A percentile compares a stretch with the other conserved stretches of the same genome.
phyloP scores from a whole-genome alignment of 345 rosid species.

The Chamaenerion angustifolium region DNA sequence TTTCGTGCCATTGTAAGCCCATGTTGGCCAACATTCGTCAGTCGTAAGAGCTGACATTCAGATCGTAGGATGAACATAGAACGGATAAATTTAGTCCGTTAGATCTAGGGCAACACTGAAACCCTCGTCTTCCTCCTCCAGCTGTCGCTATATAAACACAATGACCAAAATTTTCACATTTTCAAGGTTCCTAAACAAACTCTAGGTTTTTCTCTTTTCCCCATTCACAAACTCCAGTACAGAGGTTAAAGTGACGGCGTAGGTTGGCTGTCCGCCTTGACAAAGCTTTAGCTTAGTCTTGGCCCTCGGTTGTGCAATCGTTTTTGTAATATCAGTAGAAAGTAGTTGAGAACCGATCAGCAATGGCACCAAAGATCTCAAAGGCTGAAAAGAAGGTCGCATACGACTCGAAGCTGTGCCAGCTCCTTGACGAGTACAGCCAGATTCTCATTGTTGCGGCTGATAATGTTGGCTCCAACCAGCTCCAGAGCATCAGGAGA shows the following conservation, averaged over 20 bases:
- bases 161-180: not conserved
- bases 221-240: not conserved
- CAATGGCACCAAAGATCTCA: slow-evolving; percentile 33
- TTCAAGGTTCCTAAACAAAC: not conserved
- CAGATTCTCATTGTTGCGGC: slow-evolving; percentile 71
- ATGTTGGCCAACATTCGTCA: too few species aligned
- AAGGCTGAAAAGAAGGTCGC: slow-evolving; percentile 76
- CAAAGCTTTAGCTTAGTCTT: slow-evolving; percentile 32
- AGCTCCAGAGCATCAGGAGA: slow-evolving; percentile 73
- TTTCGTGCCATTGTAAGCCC: too few species aligned
- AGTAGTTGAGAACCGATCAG: not conserved
- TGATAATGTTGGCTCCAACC: slow-evolving; percentile 91
- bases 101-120: slow-evolving; percentile 28
- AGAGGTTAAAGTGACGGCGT: slow-evolving; percentile 57
- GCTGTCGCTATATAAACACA: slow-evolving; percentile 8
- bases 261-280: slow-evolving; percentile 49
- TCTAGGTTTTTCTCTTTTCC: not conserved
- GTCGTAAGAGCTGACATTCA: too few species aligned
- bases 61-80: slow-evolving; percentile 10
- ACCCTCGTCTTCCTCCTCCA: slow-evolving; percentile 11
- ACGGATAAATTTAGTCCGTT: slow-evolving; percentile 21
- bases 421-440: slow-evolving; percentile 60
- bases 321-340: not conserved
- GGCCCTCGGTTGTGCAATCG: slow-evolving; percentile 37
- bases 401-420: slow-evolving; percentile 70